These are phyloP conservation scores for Fusarium citri DNA, from an alignment of 2,329 filamentous ascomycete species.

Conservation along the genomic window DNA sequence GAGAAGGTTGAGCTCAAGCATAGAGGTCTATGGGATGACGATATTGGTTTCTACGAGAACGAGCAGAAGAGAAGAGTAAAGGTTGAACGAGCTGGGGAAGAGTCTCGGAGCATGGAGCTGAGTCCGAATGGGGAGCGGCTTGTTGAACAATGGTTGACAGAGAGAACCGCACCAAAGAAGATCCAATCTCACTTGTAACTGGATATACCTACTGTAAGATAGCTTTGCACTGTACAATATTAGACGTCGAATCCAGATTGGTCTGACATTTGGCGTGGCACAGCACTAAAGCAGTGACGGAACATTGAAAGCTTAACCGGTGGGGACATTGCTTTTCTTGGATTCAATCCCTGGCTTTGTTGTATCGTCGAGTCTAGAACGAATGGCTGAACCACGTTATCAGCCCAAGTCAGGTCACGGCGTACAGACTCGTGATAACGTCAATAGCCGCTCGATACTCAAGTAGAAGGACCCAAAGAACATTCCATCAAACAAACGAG, in stretches of 20 bases:
- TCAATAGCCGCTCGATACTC: neutral
- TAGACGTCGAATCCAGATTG: neutral
- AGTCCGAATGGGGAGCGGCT: constrained; percentile 43
- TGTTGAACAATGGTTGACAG: constrained; percentile 50
- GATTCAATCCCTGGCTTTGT: constrained; percentile 1
- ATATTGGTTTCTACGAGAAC: constrained; percentile 49
- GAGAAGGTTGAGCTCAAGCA: constrained; percentile 59
- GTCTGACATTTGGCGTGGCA: constrained; percentile 8
- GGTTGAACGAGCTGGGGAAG: constrained; percentile 52
- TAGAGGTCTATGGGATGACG: constrained; percentile 56
- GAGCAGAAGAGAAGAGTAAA: constrained; percentile 56
- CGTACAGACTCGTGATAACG: neutral
- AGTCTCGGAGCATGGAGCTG: constrained; percentile 45
- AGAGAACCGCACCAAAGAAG: constrained; percentile 19
- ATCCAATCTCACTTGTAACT: neutral
- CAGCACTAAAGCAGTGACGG: constrained; percentile 27
- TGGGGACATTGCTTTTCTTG: constrained; percentile 7
- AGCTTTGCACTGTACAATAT: neutral
- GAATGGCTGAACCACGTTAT: constrained; percentile 1
- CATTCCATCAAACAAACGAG: neutral
- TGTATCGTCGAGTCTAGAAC: constrained; percentile 12
- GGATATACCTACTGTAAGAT: neutral
- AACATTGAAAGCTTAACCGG: constrained; percentile 43
- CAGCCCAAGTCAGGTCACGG: constrained; percentile 2
- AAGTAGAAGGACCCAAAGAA: neutral